A percentile compares a stretch with the other conserved stretches of the same genome.
Conservation (phyloP, 192 early-diverging fungal species). For the Radiomyces spectabilis region DNA sequence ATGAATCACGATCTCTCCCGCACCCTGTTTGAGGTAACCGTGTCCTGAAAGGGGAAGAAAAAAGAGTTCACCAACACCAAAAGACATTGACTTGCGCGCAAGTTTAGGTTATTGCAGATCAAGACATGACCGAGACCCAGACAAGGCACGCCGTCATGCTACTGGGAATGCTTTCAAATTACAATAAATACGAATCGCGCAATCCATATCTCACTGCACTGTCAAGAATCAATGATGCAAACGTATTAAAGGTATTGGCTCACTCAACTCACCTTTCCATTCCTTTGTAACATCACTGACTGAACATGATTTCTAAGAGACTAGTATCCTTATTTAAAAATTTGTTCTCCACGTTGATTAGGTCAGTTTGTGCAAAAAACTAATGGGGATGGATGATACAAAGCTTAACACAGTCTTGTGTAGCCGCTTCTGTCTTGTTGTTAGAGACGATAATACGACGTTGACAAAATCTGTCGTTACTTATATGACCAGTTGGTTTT, state of each 20-base stretch:
- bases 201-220: conserved; percentile 40
- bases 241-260: conserved; percentile 27
- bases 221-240: conserved; percentile 20
- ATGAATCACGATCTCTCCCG: conserved; percentile 41
- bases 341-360: too few species aligned
- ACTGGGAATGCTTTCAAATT: conserved; percentile 44
- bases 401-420: too few species aligned
- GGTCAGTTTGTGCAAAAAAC: too few species aligned
- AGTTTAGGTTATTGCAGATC: conserved; percentile 29
- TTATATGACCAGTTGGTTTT: conserved; percentile 15
- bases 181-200: conserved; percentile 46
- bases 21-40: conserved; percentile 38
- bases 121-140: conserved; percentile 9
- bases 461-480: conserved; percentile 5
- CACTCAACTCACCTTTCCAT: too few species aligned
- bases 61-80: background rate
- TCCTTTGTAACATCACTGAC: conserved; percentile 1
- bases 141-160: conserved; percentile 15
- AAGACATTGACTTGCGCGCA: background rate
- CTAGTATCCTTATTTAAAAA: too few species aligned
- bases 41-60: background rate
- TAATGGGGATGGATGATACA: too few species aligned
- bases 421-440: too few species aligned
- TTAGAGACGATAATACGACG: conserved; percentile 42
- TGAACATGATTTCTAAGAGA: background rate